Conservation (phyloP, 768 basidiomycete genomes). For the Lenzites betulinus region DNA sequence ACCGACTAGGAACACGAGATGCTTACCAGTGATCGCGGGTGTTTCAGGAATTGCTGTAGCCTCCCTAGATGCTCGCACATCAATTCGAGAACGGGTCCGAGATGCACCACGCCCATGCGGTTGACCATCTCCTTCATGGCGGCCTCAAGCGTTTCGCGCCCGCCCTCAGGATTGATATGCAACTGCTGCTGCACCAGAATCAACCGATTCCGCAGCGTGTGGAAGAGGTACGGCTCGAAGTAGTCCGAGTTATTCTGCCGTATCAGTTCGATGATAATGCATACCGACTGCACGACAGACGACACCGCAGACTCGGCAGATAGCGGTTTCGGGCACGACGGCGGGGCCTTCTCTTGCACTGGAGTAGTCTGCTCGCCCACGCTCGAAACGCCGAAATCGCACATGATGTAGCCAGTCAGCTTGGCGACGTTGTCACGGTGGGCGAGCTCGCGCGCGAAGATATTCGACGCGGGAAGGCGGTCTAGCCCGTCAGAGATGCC, state of each 20-base stretch:
- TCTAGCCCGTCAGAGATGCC: constrained; percentile 70
- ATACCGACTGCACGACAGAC: constrained; percentile 83
- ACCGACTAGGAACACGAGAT: not conserved
- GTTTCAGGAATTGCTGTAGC: constrained; percentile 67
- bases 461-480: constrained; percentile 77
- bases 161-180: constrained; percentile 51
- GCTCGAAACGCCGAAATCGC: constrained; percentile 51
- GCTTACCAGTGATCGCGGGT: constrained; percentile 78
- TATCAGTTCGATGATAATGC: constrained; percentile 90
- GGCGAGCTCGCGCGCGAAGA: constrained; percentile 87
- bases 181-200: constrained; percentile 83
- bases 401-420: constrained; percentile 75
- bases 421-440: constrained; percentile 67
- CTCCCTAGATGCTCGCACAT: constrained; percentile 68
- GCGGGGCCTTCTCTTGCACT: constrained; percentile 9
- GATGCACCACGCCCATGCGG: constrained; percentile 87
- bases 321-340: constrained; percentile 1
- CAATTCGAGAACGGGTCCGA: constrained; percentile 77
- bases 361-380: constrained; percentile 9
- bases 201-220: constrained; percentile 86
- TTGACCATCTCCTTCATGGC: constrained; percentile 83
- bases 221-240: constrained; percentile 96
- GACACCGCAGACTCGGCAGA: constrained; percentile 58
- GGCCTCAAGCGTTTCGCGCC: constrained; percentile 64
- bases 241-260: constrained; percentile 98